Evolutionary conservation across 176 grass and related monocot species (phyloP).

Genomic region (Hsuehochloa calcarea): DNA sequence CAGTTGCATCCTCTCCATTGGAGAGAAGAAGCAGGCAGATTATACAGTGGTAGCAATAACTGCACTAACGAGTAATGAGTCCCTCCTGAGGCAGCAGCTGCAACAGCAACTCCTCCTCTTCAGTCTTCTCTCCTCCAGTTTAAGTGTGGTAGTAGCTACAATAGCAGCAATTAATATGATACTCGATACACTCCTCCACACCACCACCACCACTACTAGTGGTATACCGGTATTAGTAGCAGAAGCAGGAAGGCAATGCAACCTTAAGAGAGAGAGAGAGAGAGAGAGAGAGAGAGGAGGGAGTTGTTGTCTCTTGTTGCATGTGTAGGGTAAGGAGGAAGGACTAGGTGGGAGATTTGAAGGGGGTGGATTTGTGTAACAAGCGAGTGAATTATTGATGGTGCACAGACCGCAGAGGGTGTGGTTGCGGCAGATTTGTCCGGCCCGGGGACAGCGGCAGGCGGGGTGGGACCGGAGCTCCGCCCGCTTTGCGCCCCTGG

Average conservation of each 20-base stretch:
- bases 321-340: conserved; percentile 11
- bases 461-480: neutral
- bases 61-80: conserved; percentile 32
- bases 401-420: neutral
- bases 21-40: neutral
- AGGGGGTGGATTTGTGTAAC: conserved; percentile 22
- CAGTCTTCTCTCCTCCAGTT: neutral
- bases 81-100: conserved; percentile 28
- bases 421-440: conserved; percentile 1
- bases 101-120: neutral
- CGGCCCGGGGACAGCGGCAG: conserved; percentile 5
- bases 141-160: neutral
- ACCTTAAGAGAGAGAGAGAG: neutral
- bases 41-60: conserved; percentile 43
- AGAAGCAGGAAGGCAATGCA: neutral
- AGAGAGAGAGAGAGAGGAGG: neutral
- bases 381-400: conserved; percentile 36
- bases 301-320: conserved; percentile 52
- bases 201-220: neutral
- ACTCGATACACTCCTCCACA: neutral
- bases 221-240: neutral
- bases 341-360: conserved; percentile 17
- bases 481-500: neutral
- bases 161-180: conserved; percentile 5
- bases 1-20: conserved; percentile 65